phyloP scores from a whole-genome alignment of 257 asterid species.

The Mentha longifolia region DNA sequence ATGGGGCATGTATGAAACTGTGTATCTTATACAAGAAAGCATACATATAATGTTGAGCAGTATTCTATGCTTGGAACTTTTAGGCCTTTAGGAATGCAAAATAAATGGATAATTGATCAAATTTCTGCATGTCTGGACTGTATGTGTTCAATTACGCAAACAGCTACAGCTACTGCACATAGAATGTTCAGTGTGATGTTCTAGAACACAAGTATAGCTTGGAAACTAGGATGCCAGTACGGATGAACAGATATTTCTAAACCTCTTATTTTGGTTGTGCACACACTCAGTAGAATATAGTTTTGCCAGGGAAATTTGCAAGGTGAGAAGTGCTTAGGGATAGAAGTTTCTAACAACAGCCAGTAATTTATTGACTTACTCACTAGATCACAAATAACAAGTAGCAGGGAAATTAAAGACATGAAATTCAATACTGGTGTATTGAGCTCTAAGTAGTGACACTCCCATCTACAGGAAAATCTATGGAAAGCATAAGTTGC shows the following conservation, averaged over 20 bases:
- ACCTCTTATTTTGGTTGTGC: slow-evolving; percentile 1
- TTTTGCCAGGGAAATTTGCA: slow-evolving; percentile 5
- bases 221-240: slow-evolving; percentile 7
- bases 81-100: slow-evolving; percentile 19
- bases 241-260: slow-evolving; percentile 10
- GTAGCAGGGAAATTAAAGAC: slow-evolving; percentile 27
- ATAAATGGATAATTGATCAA: slow-evolving; percentile 1
- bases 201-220: slow-evolving; percentile 1
- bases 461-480: slow-evolving; percentile 28
- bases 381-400: slow-evolving; percentile 28
- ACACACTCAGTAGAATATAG: slow-evolving; percentile 20
- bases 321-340: slow-evolving; percentile 17
- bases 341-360: slow-evolving; percentile 24
- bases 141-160: slow-evolving; percentile 10
- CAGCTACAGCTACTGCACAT: background rate
- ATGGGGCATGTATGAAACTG: slow-evolving; percentile 5
- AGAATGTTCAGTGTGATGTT: slow-evolving; percentile 14
- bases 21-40: slow-evolving; percentile 22
- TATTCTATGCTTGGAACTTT: slow-evolving; percentile 30
- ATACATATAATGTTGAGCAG: background rate
- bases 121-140: slow-evolving; percentile 15
- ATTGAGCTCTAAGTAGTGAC: slow-evolving; percentile 25
- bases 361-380: slow-evolving; percentile 25
- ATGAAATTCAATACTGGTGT: slow-evolving; percentile 26
- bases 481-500: slow-evolving; percentile 34